Evolutionary conservation across 2,329 filamentous ascomycete genomes (phyloP), one percentile per base, ranked within the genome.

Genomic region (Lachnellula hyalina): DNA sequence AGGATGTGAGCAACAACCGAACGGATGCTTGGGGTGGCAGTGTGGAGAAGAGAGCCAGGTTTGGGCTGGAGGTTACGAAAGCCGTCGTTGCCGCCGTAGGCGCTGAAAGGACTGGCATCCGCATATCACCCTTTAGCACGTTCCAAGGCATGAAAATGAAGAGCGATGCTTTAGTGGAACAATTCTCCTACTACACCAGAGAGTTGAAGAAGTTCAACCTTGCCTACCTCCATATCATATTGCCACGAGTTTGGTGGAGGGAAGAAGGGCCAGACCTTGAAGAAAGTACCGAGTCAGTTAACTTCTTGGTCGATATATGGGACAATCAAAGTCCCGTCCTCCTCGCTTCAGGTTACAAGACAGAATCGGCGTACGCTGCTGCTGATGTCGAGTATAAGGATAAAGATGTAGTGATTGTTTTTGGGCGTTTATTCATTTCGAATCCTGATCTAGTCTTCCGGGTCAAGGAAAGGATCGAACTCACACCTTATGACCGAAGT

Each of bases 51-150:
- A 51, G 65, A 53, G 63, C 73, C 54, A 66, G 78, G 17, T 78
- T 83, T 59, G 71, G 70, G 0, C 54, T 80, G 11, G 79, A 83
- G 57, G 74, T 80, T 25, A 36, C 72, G 51, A 70, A 72, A 11
- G 80, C 83, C 60, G 72, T 75, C 2, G 65, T 81, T 8, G 75
- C 79, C 60, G 70, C 81, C n/a, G 75, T 75, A 44, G 61, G 61
- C 19, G 19, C 54, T 35, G 36, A 57, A 6, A 71, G 73, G 6
- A 73, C 77, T 2, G 81, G 76, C 0, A 75, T 86, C 35, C 78
- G 84, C 0, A 69, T 88, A 2, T 80, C 75, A 4, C 85, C 85
- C 0, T 86, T 76, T 71, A 78, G 75, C 51, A 70, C 70, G 0
- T 86, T 82, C 70, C 81, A 86, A 57, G 57, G 53, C n/a, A 61